Percentiles rank a stretch among this genome's conserved stretches.
Evolutionary conservation across 2,329 filamentous ascomycete genomes (phyloP).

Genomic region (Nakataea oryzae): DNA sequence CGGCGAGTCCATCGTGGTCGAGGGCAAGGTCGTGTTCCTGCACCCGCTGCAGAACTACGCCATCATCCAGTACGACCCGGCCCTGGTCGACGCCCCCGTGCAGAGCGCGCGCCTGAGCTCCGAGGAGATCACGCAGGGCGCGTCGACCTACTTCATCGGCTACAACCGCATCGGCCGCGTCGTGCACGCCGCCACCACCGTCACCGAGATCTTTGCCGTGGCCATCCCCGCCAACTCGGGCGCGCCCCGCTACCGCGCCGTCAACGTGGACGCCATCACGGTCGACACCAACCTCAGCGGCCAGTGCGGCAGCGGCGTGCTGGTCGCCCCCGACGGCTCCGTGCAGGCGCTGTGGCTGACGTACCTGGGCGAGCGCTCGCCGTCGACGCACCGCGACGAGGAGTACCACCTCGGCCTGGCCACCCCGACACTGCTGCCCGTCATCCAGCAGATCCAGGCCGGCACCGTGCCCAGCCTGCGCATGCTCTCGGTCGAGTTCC

Average conservation of each 20-base stretch:
- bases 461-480: constrained; percentile 72
- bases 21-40: constrained; percentile 89
- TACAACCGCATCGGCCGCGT: constrained; percentile 93
- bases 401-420: constrained; percentile 93
- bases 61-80: constrained; percentile 88
- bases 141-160: constrained; percentile 93
- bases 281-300: constrained; percentile 87
- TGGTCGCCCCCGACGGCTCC: constrained; percentile 80
- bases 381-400: constrained; percentile 73
- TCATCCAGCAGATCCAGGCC: constrained; percentile 76
- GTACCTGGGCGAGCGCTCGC: constrained; percentile 82
- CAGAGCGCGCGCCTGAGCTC: constrained; percentile 76
- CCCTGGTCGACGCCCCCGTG: constrained; percentile 86
- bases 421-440: constrained; percentile 77
- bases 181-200: constrained; percentile 85
- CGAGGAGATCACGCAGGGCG: constrained; percentile 80
- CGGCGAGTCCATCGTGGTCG: constrained; percentile 89
- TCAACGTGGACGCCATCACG: constrained; percentile 94
- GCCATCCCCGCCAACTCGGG: constrained; percentile 89
- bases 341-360: constrained; percentile 96
- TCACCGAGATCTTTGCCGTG: constrained; percentile 95
- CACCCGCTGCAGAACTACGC: constrained; percentile 96
- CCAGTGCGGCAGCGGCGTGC: constrained; percentile 88
- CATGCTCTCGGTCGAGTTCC: constrained; percentile 89
- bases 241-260: constrained; percentile 84